These are phyloP conservation scores for Plasmodium gaboni DNA, from an alignment of 169 alveolate genomes.

Conservation along the genomic window DNA sequence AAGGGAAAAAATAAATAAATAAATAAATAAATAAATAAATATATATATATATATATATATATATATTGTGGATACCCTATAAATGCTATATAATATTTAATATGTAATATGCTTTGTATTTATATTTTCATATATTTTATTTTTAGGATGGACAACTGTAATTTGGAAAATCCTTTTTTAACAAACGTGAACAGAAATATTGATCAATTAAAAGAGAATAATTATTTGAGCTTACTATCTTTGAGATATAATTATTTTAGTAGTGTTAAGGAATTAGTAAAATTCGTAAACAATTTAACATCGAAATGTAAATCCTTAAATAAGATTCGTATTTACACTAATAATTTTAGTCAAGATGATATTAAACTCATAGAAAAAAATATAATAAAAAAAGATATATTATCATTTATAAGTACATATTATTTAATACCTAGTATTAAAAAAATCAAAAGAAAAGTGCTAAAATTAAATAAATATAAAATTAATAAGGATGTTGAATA, in stretches of 20 bases:
- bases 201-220: conserved; percentile 13
- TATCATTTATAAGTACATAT: conserved; percentile 45
- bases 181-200: conserved; percentile 28
- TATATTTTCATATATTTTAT: not conserved
- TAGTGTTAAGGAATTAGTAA: conserved; percentile 16
- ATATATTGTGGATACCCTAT: not conserved
- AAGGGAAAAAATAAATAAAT: not conserved
- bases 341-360: conserved; percentile 20
- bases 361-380: conserved; percentile 3
- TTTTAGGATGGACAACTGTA: conserved; percentile 52
- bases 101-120: not conserved
- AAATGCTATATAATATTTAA: not conserved
- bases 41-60: not conserved
- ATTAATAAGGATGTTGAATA: conserved; percentile 38
- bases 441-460: conserved; percentile 8
- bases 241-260: conserved; percentile 38
- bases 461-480: conserved; percentile 36
- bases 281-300: conserved; percentile 39
- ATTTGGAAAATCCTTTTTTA: conserved; percentile 36
- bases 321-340: conserved; percentile 22
- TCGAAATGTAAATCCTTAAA: conserved; percentile 21
- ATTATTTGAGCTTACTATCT: conserved; percentile 38
- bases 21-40: not conserved
- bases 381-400: conserved; percentile 16
- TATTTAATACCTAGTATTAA: not conserved